Evolutionary conservation across 2,329 filamentous ascomycete genomes (phyloP).

Genomic region (Colletotrichum horii): DNA sequence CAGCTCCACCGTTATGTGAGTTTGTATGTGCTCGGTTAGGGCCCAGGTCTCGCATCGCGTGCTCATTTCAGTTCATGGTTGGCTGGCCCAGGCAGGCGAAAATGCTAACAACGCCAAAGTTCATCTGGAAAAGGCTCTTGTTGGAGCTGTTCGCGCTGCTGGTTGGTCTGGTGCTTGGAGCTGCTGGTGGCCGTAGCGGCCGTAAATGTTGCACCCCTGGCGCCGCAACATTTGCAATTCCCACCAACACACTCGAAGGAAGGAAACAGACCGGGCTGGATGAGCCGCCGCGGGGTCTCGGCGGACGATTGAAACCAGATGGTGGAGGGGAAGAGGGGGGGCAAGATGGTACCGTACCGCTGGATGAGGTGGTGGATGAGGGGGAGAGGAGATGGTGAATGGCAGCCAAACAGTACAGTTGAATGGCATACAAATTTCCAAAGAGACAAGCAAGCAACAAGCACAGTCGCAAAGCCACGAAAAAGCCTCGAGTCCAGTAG

Average conservation of each 20-base stretch:
- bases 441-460: background rate
- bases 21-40: background rate
- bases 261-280: background rate
- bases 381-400: background rate
- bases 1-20: background rate
- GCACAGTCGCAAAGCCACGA: background rate
- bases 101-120: background rate
- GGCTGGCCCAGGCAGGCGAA: background rate
- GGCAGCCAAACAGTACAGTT: background rate
- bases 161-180: background rate
- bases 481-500: background rate
- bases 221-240: background rate
- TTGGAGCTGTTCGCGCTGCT: background rate
- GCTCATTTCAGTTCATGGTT: background rate
- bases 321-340: background rate
- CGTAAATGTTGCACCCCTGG: background rate
- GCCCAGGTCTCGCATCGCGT: background rate
- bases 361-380: background rate
- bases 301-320: background rate
- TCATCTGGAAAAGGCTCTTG: background rate
- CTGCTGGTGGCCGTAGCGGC: background rate
- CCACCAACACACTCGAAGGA: background rate
- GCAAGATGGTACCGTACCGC: background rate
- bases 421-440: background rate
- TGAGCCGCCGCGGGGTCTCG: background rate